Conservation (phyloP, 169 alveolate genomes). For the Eimeria zaria region DNA sequence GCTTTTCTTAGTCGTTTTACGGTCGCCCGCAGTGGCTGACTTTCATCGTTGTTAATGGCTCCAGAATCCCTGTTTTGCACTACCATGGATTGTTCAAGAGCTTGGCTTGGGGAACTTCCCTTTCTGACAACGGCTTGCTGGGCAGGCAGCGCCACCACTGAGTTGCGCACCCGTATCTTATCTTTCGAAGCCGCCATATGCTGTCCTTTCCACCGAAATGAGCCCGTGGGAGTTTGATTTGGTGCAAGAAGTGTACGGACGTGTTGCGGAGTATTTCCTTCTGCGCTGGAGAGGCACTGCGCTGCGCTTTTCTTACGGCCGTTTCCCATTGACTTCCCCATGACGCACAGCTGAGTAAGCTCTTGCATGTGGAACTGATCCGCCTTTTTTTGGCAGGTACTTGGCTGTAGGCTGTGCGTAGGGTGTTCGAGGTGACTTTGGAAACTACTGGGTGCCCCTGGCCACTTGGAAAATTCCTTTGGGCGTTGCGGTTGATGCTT, state of each 20-base stretch:
- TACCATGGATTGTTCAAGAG: too few species aligned
- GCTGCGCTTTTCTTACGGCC: neutral
- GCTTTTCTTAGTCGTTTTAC: neutral
- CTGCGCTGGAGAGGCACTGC: neutral
- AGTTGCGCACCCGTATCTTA: neutral
- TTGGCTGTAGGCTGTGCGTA: neutral
- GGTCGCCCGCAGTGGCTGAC: too few species aligned
- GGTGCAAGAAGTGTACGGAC: neutral
- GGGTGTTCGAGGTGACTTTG: too few species aligned
- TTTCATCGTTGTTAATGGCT: too few species aligned
- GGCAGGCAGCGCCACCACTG: neutral
- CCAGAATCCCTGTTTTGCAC: too few species aligned
- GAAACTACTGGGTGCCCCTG: neutral
- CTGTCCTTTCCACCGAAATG: neutral
- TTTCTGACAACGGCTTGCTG: neutral
- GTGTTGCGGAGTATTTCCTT: neutral
- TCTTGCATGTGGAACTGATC: neutral
- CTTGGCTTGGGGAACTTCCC: neutral
- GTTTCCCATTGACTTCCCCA: slow-evolving; percentile 27
- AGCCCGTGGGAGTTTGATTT: neutral
- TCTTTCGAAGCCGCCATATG: neutral
- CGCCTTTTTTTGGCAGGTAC: neutral
- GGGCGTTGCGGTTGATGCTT: too few species aligned
- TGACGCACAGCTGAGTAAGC: neutral
- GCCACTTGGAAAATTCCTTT: neutral